Percentiles rank a stretch among this genome's conserved stretches.
Evolutionary conservation across 768 basidiomycete species (phyloP).

Genomic region (Exsudoporus frostii): DNA sequence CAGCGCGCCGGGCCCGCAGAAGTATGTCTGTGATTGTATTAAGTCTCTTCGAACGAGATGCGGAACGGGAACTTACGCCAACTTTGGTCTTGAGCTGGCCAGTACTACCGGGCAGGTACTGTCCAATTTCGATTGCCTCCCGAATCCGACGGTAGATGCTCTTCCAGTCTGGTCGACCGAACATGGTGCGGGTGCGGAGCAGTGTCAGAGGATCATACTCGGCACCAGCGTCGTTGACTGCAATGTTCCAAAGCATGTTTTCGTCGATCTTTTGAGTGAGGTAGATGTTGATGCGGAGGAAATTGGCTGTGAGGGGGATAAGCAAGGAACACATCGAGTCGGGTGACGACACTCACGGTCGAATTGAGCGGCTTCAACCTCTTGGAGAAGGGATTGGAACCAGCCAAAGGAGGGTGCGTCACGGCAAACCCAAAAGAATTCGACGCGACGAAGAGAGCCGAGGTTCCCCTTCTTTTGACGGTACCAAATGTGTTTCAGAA

Average conservation of each 20-base stretch:
- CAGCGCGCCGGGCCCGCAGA: constrained; percentile 78
- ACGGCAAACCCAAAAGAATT: constrained; percentile 93
- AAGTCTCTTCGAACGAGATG: neutral
- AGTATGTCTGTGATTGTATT: constrained; percentile 60
- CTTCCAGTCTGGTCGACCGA: constrained; percentile 90
- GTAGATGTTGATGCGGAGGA: constrained; percentile 89
- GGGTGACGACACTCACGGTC: constrained; percentile 60
- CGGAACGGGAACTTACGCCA: constrained; percentile 50
- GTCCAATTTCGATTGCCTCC: constrained; percentile 76
- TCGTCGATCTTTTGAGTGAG: constrained; percentile 82
- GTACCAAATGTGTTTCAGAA: constrained; percentile 96
- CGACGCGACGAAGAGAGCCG: constrained; percentile 80
- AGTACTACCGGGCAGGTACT: constrained; percentile 76
- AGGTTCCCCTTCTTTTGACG: constrained; percentile 75
- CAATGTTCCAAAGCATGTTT: constrained; percentile 90
- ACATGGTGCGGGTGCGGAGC: constrained; percentile 85
- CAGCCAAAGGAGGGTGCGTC: constrained; percentile 97
- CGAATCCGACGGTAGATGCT: constrained; percentile 72
- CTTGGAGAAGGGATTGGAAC: constrained; percentile 88
- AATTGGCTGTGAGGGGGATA: constrained; percentile 60
- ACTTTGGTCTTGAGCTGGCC: constrained; percentile 81
- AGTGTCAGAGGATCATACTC: constrained; percentile 89
- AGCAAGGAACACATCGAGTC: constrained; percentile 2
- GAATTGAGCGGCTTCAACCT: constrained; percentile 84
- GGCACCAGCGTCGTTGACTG: constrained; percentile 80